Evolutionary conservation across 345 rosid genomes (phyloP), one percentile per base, ranked within the genome.

Genomic region (Arabis alpina): DNA sequence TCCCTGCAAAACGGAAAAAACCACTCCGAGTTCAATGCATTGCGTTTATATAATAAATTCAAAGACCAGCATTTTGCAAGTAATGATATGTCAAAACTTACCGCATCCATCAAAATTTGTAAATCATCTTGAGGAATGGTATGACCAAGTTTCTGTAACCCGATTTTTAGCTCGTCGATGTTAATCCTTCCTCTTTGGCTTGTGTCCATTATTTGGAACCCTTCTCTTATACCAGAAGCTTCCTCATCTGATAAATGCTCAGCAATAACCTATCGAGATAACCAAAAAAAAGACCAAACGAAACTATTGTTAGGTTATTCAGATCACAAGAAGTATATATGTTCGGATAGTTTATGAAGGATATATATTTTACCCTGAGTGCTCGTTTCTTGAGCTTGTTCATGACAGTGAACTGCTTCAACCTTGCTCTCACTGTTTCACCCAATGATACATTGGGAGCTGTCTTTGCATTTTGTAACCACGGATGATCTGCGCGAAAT

Each of bases 351-450:
- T 6, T 61, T 19, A 6, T 44, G 2, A 45, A 28, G 34, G 45
- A 42, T 9, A 10, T 51, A 16, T 62, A 36, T 45, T 64, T 76
- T 86, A 94, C 99, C 93, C 92, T 85, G 19, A 95, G 89, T 64
- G 99, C 99, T 82, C 97, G 85, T 80, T 95, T 95, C 85, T 95
- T 95, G 64, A 95, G 98, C 81, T 92, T 95, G 87, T 95, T 95
- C 93, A 95, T 95, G 57, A 90, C 87, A 10, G 98, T 83, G 79
- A 95, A 95, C 64, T 95, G 98, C 83, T 86, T 92, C 76, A 95
- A 88, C 79, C 97, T 90, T 55, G 99, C 90, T 71, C 80, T 85
- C 63, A 95, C 99, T 10, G 96, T 95, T 82, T 95, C 99, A 58
- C 99, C 99, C 41, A 95, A 74, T 48, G 86, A 81, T 65, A 91